Base-by-base conservation (phyloP, 768 basidiomycete species). In the Lactarius pseudohatsudake region DNA sequence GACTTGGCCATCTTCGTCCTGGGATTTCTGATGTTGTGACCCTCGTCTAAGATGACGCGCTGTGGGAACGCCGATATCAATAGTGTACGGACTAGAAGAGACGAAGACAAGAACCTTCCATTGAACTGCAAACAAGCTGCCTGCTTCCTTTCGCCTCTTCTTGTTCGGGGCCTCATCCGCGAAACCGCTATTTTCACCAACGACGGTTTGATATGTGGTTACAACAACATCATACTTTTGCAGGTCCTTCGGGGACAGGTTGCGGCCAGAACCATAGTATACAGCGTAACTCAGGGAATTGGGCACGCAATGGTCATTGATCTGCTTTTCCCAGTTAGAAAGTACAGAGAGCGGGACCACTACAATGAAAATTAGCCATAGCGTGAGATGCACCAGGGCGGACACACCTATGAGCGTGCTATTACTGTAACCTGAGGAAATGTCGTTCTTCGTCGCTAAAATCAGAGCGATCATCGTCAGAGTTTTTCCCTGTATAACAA, bases 251-350 rank as follows among this genome's bases (percentile, higher is more conserved):
- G 89, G 75, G 34, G 78, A 80, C 74, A 91, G 75, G 20, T 82
- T 79, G 40, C 90, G 86, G n/a, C 80, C 84, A 20, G 81, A 72
- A 26, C 90, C 91, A 69, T 95, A 91, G 76, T 94, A 95, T 26
- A 88, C 78, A 70, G 83, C 87, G 64, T 75, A 76, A 0, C 81
- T 81, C 53, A 93, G 71, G 2, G 80, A 74, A 11, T 82, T 86
- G 40, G 78, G 79, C 34, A 77, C 74, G 57, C 87, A 86, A 68
- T 94, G 92, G 43, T 94, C 92, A 38, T 81, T 74, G 9, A 94
- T 85, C 74, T 94, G 92, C 70, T 90, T 88, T 74, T 91, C 89
- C 92, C 92, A 94, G 71, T 94, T 96, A 7, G 90, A 92, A 9
- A 95, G 77, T 8, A 95, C 86, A 9, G 91, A 93, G 30, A 95